Evolutionary conservation across 1,284 basidiomycete genomes (phyloP), one percentile per base, ranked within the genome.

Genomic region (Hymenochaete sp.): DNA sequence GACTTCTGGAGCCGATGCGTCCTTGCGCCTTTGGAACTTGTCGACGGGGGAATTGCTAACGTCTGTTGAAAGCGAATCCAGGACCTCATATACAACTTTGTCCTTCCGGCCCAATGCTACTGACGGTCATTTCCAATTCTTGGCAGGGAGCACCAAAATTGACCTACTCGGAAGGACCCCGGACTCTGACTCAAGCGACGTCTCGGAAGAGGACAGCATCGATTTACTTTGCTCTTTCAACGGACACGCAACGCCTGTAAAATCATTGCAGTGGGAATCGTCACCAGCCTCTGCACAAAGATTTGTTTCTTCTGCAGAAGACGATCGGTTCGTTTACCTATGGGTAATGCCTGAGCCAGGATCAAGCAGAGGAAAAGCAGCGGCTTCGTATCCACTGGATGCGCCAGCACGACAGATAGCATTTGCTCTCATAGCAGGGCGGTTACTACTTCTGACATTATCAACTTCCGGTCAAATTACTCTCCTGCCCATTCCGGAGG

Each of bases 281-380:
- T 64, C 67, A n/a, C 56, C 63, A 48, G 54, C 52, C 27, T 58
- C 62, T 47, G 49, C 64, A 8, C 65, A 61, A 22, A 69, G 67
- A 22, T 86, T 91, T 60, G 63, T 84, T 33, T 83, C 85, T 3
- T 71, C 75, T 16, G 85, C 86, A 4, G 78, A 85, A 55, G 73
- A 72, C 24, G 87, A 91, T 62, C 75, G 87, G 16, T 77, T 83
- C 36, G 66, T 88, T n/a, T 82, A 78, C 55, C 56, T 81, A 39
- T 79, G 83, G 85, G 63, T 75, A 56, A 53, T 74, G 49, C 62
- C 67, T 22, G 64, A 59, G 48, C 64, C 55, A 42, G 55, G 63
- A 44, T 64, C 66, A 46, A 50, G 62, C 38, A 66, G 77, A 60
- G 75, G 76, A 50, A 77, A 65, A 60, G 71, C 77, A 44, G 58